These are phyloP conservation scores for Golubevia pallescens DNA, from an alignment of 1,284 basidiomycete genomes.

Conservation along the genomic window DNA sequence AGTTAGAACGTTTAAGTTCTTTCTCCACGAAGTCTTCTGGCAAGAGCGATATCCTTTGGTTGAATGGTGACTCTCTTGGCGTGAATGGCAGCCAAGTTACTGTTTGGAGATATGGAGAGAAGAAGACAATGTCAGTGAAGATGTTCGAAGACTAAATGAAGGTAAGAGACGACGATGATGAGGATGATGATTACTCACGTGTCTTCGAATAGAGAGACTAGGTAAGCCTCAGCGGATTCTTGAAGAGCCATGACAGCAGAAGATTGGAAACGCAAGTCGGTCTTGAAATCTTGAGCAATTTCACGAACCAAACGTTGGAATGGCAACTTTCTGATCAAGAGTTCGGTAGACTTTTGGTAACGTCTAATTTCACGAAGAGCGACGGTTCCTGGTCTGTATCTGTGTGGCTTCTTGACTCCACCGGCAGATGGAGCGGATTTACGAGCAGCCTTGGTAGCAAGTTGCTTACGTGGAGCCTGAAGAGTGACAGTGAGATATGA, in stretches of 20 bases:
- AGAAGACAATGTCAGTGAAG: neutral
- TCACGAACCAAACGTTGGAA: slow-evolving; percentile 65
- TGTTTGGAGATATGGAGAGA: slow-evolving; percentile 5
- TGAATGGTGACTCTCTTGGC: slow-evolving; percentile 64
- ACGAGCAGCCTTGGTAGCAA: slow-evolving; percentile 64
- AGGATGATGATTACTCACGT: slow-evolving; percentile 13
- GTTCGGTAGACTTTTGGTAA: slow-evolving; percentile 64
- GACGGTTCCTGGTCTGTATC: slow-evolving; percentile 63
- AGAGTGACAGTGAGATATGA: neutral
- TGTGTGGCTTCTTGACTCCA: slow-evolving; percentile 65
- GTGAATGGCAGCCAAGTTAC: slow-evolving; percentile 64
- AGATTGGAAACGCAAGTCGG: slow-evolving; percentile 63
- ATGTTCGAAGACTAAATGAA: too few relatives aligned
- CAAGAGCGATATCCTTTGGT: slow-evolving; percentile 64
- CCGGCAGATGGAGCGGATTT: slow-evolving; percentile 63
- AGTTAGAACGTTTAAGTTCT: slow-evolving; percentile 34
- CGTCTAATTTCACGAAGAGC: slow-evolving; percentile 64
- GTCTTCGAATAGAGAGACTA: slow-evolving; percentile 34
- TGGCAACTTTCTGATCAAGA: slow-evolving; percentile 63
- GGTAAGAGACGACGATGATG: neutral
- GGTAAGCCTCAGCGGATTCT: slow-evolving; percentile 63
- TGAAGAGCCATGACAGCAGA: slow-evolving; percentile 62
- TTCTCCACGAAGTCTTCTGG: slow-evolving; percentile 63
- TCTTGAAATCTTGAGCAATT: slow-evolving; percentile 65
- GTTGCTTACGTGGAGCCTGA: slow-evolving; percentile 62